Evolutionary conservation across 495 filamentous ascomycete genomes (phyloP), one percentile per base, ranked within the genome.

Genomic region (Pseudoneurospora amorphoporcata): DNA sequence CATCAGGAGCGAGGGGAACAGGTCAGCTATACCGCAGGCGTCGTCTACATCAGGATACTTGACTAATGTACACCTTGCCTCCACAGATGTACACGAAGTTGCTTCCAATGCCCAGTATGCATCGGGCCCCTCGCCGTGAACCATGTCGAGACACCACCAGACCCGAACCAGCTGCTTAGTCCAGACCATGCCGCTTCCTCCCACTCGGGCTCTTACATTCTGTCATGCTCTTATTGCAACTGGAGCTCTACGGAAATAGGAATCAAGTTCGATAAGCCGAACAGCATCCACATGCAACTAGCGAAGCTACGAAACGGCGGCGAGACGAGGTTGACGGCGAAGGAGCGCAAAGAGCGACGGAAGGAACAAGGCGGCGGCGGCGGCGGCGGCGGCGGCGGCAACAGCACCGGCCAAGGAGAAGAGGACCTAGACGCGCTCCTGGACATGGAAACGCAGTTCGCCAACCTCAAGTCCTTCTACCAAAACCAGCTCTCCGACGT

Each of bases 51-150:
- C 39, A 35, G 12, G 5, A 4, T 10, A 35, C 3, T 17, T 16
- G 0, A 32, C 53, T 65, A 35, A 65, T 6, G 3, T 9, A 17
- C 1, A 45, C 53, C 3, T 5, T 58, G 10, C 9, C 16, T n/a
- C 38, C n/a, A 29, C 74, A 98, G 95, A 79, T 99, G 95, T 78
- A 92, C 93, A 19, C 88, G 95, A 73, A 97, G 93, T 77, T 99
- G 95, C 81, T 98, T 94, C 84, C 92, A 94, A 78, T 99, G 95
- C 76, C 96, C 95, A 2, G 82, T 91, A 72, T 99, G 95, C 80
- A 90, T 90, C n/a, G 88, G 93, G 2, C 91, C 92, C 29, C 85
- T 97, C 10, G 84, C 89, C 29, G 90, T 96, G 53, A 91, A 86
- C 70, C 87, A 88, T 29, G 80, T 92, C 72, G 90, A 91, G 73